These are phyloP conservation scores for Mercurialis annua DNA, from an alignment of 345 rosid species.

Conservation along the genomic window DNA sequence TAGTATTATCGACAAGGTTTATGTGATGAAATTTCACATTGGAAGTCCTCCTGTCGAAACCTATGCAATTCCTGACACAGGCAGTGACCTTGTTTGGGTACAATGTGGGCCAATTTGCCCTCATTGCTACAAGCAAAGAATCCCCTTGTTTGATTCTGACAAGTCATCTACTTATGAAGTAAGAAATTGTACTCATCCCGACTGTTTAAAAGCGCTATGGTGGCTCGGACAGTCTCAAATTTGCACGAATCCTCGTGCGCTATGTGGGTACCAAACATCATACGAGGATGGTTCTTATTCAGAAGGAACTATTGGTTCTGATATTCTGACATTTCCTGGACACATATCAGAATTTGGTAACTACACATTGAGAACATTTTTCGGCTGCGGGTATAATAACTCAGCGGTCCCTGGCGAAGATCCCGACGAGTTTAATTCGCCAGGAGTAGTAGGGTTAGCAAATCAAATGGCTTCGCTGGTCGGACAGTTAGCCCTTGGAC, in stretches of 20 bases:
- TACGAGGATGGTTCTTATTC: slow-evolving; percentile 1
- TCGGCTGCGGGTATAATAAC: slow-evolving; percentile 20
- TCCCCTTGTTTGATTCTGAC: not conserved
- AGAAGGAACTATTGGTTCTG: slow-evolving; percentile 3
- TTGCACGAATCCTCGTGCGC: not conserved
- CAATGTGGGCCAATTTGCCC: slow-evolving; percentile 11
- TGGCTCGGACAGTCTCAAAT: not conserved
- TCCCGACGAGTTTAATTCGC: not conserved
- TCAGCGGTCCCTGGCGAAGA: not conserved
- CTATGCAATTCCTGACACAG: slow-evolving; percentile 20
- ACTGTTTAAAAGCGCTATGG: not conserved
- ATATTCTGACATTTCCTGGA: slow-evolving; percentile 7
- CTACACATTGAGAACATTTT: not conserved
- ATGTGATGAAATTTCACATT: slow-evolving; percentile 1
- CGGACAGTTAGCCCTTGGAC: not conserved
- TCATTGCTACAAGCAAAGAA: slow-evolving; percentile 11
- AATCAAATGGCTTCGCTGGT: not conserved
- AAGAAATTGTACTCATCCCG: not conserved
- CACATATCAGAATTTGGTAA: not conserved
- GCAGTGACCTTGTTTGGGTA: slow-evolving; percentile 20
- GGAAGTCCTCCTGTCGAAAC: not conserved
- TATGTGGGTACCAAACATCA: not conserved
- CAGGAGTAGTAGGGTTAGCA: slow-evolving; percentile 7
- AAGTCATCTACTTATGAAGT: not conserved
- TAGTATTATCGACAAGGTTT: not conserved